These are phyloP conservation scores for Acer saccharum DNA, from an alignment of 345 rosid species.

Conservation along the genomic window DNA sequence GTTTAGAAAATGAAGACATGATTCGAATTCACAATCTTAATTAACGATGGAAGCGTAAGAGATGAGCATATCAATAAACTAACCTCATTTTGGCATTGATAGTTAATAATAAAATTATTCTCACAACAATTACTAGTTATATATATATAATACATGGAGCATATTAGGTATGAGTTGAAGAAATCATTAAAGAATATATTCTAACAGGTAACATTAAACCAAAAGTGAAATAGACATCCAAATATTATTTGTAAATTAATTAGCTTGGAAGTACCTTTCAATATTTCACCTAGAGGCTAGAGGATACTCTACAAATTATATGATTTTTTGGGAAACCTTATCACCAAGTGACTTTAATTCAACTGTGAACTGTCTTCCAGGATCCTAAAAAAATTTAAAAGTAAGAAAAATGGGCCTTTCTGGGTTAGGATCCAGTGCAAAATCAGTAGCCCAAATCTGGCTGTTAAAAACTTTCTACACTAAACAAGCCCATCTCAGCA, in stretches of 20 bases:
- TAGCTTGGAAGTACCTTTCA: too few relatives aligned
- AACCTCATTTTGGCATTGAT: too few relatives aligned
- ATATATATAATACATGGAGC: not conserved
- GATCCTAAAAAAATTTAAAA: not conserved
- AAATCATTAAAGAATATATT: not conserved
- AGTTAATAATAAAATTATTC: too few relatives aligned
- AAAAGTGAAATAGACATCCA: not conserved
- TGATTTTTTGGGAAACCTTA: not conserved
- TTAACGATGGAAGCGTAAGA: too few relatives aligned
- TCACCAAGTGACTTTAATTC: not conserved
- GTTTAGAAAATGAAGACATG: too few relatives aligned
- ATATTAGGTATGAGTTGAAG: not conserved
- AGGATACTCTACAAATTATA: not conserved
- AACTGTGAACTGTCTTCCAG: not conserved
- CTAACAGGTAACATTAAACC: not conserved
- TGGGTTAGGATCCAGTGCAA: not conserved
- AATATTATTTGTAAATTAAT: not conserved
- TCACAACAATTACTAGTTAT: not conserved
- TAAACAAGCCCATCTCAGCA: conserved; percentile 2
- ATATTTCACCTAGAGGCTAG: too few relatives aligned
- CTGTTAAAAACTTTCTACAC: not conserved
- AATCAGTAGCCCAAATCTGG: not conserved
- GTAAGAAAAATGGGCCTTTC: not conserved
- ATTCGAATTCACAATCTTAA: too few relatives aligned
- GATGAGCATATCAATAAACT: too few relatives aligned